Evolutionary conservation across 179 eudicot genomes (phyloP), one percentile per base, ranked within the genome.

Genomic region (Silene coronaria): DNA sequence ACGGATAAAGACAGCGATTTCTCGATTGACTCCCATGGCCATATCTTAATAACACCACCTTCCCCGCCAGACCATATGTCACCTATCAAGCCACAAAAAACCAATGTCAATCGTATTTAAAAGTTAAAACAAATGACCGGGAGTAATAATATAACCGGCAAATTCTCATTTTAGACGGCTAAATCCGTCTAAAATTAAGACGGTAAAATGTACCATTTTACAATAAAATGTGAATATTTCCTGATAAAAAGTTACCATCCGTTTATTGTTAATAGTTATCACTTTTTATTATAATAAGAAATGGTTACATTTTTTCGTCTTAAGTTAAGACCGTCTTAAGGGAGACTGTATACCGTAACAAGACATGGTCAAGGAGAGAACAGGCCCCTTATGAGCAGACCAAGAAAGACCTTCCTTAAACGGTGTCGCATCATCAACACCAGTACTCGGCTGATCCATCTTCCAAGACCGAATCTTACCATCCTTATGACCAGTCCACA

Each of bases 401-500:
- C 98, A 96, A 2, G 89, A 83, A 28, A 96, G 83, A 3, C 96
- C 91, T 83, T 96, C 99, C 77, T 77, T 84, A 78, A 96, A 88
- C 38, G 87, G 83, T 32, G 63, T 48, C 13, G 74, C 23, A 9
- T 63, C 72, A 11, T 84, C 91, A 17, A 79, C 83, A 12, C 75
- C 67, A 34, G 13, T 32, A 32, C 53, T 13, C 9, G 11, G 1
- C 74, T 83, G 97, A 79, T 96, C 97, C 92, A 90, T 90, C 76
- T 81, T 93, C 99, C 99, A 96, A 0, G 98, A 93, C 81, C 97
- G 84, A 59, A 96, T 89, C 73, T 87, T 96, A 2, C 99, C 99
- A 82, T 96, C 99, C 78, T 90, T 96, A 61, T 93, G 99, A 11
- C 98, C 99, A 42, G 89, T 93, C 99, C 98, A 96, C 21, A 96